Evolutionary conservation across 208 protist genomes (phyloP), one percentile per base, ranked within the genome.

Genomic region (Leishmania major): DNA sequence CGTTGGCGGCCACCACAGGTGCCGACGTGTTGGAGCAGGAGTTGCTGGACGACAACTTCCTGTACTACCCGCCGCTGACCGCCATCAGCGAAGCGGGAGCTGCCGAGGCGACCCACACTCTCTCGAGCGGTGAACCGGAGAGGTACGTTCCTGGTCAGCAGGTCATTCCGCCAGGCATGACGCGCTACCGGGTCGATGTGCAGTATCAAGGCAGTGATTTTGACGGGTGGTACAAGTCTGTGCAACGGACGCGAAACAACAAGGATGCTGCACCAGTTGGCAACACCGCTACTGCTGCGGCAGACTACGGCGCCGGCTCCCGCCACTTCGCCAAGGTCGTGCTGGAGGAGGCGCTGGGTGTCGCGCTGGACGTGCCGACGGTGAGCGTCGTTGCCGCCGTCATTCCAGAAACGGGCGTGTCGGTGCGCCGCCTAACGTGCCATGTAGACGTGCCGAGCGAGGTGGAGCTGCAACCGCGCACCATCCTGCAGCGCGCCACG

Each of bases 201-300:
- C 95, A 98, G 84, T 98, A 97, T 76, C 91, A 95, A 76, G 95
- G 95, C 28, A 89, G 77, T 62, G 92, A 97, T 75, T 98, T 96
- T 88, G 88, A 97, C 72, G 95, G 95, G 3, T 98, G 95, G 94
- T 94, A 91, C 85, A 95, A 93, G 82, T 95, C 89, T 45, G 90
- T 90, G 8, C 75, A 80, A 57, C 87, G 87, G 25, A 86, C 82
- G 0, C 53, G 76, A 3, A 59, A 17, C 28, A 28, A 17, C 13
- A 59, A 43, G n/a, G 57, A 59, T 13, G 76, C 28, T 17, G 70
- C 70, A 37, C 11, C 70, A 19, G 81, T 19, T 59, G 40, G 37
- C 45, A n/a, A 4, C 53, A 57, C 28, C 49, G 11, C 37, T 11
- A 35, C 25, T 62, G 55, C n/a, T n/a, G 60, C 57, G 35, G 75